These are phyloP conservation scores for Edaphochlamys debaryana DNA, from an alignment of 139 green algal genomes.

Conservation along the genomic window DNA sequence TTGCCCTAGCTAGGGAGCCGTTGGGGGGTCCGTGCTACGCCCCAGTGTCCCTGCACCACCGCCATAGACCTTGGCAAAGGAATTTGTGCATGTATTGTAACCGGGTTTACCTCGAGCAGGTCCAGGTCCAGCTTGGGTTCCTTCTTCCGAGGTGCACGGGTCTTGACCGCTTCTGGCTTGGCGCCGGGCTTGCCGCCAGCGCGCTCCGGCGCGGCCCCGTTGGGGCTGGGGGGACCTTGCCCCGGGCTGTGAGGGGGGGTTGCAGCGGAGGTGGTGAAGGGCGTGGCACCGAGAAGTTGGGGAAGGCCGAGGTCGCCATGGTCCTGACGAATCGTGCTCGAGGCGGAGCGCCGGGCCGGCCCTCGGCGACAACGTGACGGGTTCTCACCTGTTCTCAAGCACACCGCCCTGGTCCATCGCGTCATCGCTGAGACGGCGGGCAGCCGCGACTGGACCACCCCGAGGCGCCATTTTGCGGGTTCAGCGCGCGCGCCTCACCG, in stretches of 20 bases:
- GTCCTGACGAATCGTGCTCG: no score
- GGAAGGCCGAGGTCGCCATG: no score
- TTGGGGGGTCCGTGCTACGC: neutral
- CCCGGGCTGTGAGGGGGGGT: neutral
- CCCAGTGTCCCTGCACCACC: neutral
- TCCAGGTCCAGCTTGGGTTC: slow-evolving; percentile 36
- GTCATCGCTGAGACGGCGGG: no score
- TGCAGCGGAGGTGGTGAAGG: no score
- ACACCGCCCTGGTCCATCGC: neutral
- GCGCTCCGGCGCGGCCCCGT: no score
- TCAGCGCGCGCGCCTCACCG: no score
- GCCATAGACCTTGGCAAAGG: no score
- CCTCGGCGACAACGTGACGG: neutral
- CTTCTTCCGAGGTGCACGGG: neutral
- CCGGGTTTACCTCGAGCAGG: slow-evolving; percentile 7
- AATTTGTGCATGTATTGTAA: neutral
- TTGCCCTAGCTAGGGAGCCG: neutral
- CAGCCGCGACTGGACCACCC: no score
- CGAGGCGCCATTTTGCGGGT: no score
- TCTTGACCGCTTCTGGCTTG: neutral
- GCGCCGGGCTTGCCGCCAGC: no score
- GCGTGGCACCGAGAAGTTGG: no score
- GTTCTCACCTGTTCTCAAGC: neutral
- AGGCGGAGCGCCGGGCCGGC: no score
- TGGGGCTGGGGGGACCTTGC: neutral